These are phyloP conservation scores for Boletus rubropictus DNA, from an alignment of 768 basidiomycete species.

Conservation along the genomic window DNA sequence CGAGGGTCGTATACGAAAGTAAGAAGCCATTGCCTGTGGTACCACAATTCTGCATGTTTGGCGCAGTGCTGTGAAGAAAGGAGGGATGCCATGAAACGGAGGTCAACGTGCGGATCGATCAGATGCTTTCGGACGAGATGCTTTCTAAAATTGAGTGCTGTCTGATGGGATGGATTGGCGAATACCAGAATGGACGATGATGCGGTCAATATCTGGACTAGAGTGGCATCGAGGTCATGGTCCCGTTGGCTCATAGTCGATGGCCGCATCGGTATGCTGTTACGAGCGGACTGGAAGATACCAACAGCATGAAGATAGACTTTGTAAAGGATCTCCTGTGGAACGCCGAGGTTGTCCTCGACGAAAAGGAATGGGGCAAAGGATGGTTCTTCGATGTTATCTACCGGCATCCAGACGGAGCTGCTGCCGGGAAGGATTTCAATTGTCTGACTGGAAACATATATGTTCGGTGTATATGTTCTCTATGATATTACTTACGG, in stretches of 20 bases:
- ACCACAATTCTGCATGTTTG: conserved; percentile 66
- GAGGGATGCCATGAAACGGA: conserved; percentile 42
- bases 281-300: conserved; percentile 31
- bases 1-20: conserved; percentile 26
- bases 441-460: conserved; percentile 34
- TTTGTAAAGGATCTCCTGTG: conserved; percentile 48
- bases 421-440: conserved; percentile 60
- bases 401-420: conserved; percentile 37
- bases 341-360: conserved; percentile 60
- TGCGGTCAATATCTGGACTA: conserved; percentile 19
- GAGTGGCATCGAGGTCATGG: conserved; percentile 2
- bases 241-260: not conserved
- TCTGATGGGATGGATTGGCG: conserved; percentile 64
- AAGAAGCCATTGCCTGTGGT: conserved; percentile 65
- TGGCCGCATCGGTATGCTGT: not conserved
- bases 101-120: conserved; percentile 41
- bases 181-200: conserved; percentile 51
- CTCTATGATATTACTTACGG: conserved; percentile 22
- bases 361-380: conserved; percentile 48
- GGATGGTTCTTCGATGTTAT: conserved; percentile 14
- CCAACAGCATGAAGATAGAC: conserved; percentile 44
- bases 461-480: not conserved
- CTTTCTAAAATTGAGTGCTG: conserved; percentile 60
- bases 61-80: conserved; percentile 48
- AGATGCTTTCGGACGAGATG: conserved; percentile 37